Percentiles rank a stretch among this genome's conserved stretches.
phyloP scores from a whole-genome alignment of 768 basidiomycete genomes.

The Multifurca ochricompacta region DNA sequence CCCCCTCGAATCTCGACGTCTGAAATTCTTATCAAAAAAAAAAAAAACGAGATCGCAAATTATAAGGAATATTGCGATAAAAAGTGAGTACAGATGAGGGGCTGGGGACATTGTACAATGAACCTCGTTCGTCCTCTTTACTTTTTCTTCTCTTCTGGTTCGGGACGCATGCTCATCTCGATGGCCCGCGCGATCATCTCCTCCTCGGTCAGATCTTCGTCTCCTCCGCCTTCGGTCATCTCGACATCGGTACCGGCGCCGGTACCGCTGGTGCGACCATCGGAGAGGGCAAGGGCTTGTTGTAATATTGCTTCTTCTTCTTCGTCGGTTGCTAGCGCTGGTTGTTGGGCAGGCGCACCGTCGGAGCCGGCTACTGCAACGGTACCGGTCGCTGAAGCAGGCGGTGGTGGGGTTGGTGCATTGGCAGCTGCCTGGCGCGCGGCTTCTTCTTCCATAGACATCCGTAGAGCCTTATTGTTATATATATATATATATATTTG shows the following conservation, averaged over 20 bases:
- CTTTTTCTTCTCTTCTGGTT: constrained; percentile 42
- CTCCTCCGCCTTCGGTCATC: constrained; percentile 41
- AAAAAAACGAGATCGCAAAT: no score
- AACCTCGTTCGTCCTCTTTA: no score
- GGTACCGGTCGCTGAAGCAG: constrained; percentile 29
- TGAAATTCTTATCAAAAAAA: neutral
- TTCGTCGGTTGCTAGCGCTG: constrained; percentile 43
- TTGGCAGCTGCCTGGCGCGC: constrained; percentile 58
- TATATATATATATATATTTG: no score
- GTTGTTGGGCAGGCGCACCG: constrained; percentile 24
- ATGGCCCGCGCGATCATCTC: constrained; percentile 88
- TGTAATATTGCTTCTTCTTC: constrained; percentile 76
- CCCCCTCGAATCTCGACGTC: neutral
- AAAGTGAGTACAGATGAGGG: neutral
- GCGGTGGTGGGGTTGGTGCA: constrained; percentile 24
- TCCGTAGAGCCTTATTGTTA: constrained; percentile 75
- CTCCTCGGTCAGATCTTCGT: constrained; percentile 72
- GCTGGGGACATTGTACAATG: no score
- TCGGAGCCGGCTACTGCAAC: constrained; percentile 31
- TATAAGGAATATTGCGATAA: neutral
- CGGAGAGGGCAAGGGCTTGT: constrained; percentile 70
- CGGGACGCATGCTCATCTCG: constrained; percentile 77
- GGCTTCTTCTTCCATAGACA: constrained; percentile 95
- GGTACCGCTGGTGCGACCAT: no score
- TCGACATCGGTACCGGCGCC: constrained; percentile 39